Base-by-base conservation (phyloP, 2,329 filamentous ascomycete species). In the Penicillium sp. region DNA sequence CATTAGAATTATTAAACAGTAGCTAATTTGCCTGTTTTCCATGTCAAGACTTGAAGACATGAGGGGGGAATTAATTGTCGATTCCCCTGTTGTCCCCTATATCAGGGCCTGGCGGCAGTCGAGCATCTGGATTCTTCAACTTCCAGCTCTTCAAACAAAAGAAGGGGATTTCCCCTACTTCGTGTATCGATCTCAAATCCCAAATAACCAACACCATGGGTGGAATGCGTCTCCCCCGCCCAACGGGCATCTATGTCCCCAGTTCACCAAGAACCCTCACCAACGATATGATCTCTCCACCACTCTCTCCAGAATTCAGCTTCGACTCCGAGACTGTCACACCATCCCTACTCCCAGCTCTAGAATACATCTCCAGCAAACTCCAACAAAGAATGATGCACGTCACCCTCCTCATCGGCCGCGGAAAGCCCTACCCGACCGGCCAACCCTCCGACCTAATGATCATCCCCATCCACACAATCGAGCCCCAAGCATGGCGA, bases 331-430 rank as follows among this genome's bases (percentile, higher is more conserved):
- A 70, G 32, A 65, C 63, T 3, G 56, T 70, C 3, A 62, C 64
- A 6, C 61, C 66, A 0, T 67, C 66, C 6, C 60, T 69, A 26
- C 52, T 69, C n/a, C 66, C 69, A 2, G 69, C 69, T 8, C 56
- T 72, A 9, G 69, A 71, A 44, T 72, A 71, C 46, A 67, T 72
- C 31, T 72, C 69, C 22, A 58, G 56, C 48, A 72, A 71, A 47
- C 61, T 72, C 0, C 64, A 69, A 43, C 64, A 69, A 51, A 64
- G 61, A 48, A 63, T 61, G 44, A 62, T 70, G 55, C 69, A 72
- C 37, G 60, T 71, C 51, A 70, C 69, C 1, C 58, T 72, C 13
- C 59, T 72, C n/a, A 62, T 71, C 29, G 66, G 69, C 19, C 68
- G 68, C 6, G 65, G 64, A 13, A 69, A 67, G 48, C 69, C 69